Evolutionary conservation across 129 eudicot species (phyloP).

Genomic region (Flaveria robusta): DNA sequence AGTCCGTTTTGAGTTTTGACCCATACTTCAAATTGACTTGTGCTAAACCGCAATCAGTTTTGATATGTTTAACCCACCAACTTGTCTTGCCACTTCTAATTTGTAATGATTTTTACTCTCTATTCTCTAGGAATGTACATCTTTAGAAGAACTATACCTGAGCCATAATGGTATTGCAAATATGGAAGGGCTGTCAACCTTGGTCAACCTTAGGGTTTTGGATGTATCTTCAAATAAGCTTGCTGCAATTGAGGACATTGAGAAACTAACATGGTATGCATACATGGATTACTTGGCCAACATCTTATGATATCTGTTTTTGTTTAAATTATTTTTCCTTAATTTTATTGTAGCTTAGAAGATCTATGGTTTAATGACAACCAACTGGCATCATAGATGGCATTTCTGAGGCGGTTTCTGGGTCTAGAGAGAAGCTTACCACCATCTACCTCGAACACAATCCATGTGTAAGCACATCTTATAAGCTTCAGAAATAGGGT

Average conservation of each 20-base stretch:
- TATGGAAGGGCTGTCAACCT: slow-evolving; percentile 90
- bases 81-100: background rate
- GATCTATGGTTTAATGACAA: slow-evolving; percentile 98
- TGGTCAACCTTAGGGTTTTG: slow-evolving; percentile 75
- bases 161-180: slow-evolving; percentile 93
- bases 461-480: slow-evolving; percentile 79
- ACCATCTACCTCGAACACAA: slow-evolving; percentile 94
- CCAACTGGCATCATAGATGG: slow-evolving; percentile 76
- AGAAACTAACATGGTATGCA: slow-evolving; percentile 63
- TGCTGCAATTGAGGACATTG: slow-evolving; percentile 71
- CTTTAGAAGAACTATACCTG: slow-evolving; percentile 85
- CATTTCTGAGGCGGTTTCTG: slow-evolving; percentile 67
- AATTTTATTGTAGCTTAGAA: slow-evolving; percentile 61
- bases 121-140: slow-evolving; percentile 80
- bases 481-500: background rate
- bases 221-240: slow-evolving; percentile 93
- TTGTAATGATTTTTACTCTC: slow-evolving; percentile 3
- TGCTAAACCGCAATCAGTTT: background rate
- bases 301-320: background rate
- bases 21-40: background rate
- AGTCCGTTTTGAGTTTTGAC: background rate
- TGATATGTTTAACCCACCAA: background rate
- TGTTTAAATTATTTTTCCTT: background rate
- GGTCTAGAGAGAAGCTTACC: slow-evolving; percentile 81
- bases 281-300: slow-evolving; percentile 15